A percentile compares a stretch with the other conserved stretches of the same genome.
These are phyloP conservation scores for Hyaloperonospora brassicae DNA, from an alignment of 352 stramenopile species.

Conservation along the genomic window DNA sequence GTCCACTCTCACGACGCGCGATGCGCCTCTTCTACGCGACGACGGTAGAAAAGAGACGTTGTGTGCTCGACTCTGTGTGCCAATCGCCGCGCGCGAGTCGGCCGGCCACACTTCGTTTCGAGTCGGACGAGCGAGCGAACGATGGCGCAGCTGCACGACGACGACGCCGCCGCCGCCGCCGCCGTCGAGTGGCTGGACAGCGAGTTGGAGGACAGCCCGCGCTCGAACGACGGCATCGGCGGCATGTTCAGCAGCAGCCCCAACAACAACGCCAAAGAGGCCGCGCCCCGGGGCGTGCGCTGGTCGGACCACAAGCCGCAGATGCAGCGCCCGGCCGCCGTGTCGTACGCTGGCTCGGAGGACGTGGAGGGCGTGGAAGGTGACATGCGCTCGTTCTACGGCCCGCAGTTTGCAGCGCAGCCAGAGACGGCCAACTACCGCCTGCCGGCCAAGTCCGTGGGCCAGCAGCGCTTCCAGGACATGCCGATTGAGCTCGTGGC, in stretches of 20 bases:
- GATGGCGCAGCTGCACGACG: slow-evolving; percentile 21
- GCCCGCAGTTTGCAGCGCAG: slow-evolving; percentile 21
- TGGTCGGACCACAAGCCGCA: slow-evolving; percentile 15
- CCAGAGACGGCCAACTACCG: slow-evolving; percentile 17
- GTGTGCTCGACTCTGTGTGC: slow-evolving; percentile 10
- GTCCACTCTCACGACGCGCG: neutral
- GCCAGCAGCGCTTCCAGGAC: slow-evolving; percentile 38
- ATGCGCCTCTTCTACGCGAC: neutral
- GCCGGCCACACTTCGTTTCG: slow-evolving; percentile 5
- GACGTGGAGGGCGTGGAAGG: slow-evolving; percentile 30
- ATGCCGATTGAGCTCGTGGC: slow-evolving; percentile 49
- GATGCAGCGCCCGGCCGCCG: slow-evolving; percentile 27
- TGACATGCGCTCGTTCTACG: slow-evolving; percentile 38
- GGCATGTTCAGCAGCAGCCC: slow-evolving; percentile 71
- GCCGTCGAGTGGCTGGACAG: slow-evolving; percentile 58
- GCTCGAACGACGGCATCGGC: slow-evolving; percentile 52
- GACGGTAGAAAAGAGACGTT: too few species aligned
- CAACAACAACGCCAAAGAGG: slow-evolving; percentile 39
- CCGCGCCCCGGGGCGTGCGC: neutral
- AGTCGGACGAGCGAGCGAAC: neutral
- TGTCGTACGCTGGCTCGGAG: slow-evolving; percentile 36
- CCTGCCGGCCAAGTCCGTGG: slow-evolving; percentile 18
- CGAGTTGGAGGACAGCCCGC: slow-evolving; percentile 65
- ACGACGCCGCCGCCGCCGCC: slow-evolving; percentile 1
- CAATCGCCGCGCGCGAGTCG: slow-evolving; percentile 4